phyloP scores from a whole-genome alignment of 1,284 basidiomycete species.

The Pascua guehoae region DNA sequence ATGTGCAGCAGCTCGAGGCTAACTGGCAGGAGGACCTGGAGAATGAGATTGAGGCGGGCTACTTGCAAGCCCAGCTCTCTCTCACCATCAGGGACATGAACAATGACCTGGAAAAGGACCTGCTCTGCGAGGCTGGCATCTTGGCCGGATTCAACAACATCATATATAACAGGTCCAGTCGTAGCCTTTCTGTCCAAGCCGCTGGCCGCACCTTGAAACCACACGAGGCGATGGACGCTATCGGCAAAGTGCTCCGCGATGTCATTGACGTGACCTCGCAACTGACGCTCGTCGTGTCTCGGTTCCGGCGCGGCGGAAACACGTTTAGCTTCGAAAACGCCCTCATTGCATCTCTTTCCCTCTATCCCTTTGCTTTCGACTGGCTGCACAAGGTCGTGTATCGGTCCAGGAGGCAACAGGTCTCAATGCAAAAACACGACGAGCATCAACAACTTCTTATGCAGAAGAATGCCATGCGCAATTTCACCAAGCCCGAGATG shows the following conservation, averaged over 20 bases:
- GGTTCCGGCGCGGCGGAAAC: slow-evolving; percentile 52
- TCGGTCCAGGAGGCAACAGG: neutral
- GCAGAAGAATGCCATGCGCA: slow-evolving; percentile 52
- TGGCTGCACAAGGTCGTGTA: neutral
- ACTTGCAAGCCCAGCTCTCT: slow-evolving; percentile 67
- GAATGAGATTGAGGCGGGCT: slow-evolving; percentile 57
- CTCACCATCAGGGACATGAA: slow-evolving; percentile 71
- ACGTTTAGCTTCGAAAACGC: neutral
- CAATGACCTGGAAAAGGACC: slow-evolving; percentile 64
- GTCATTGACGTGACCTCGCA: slow-evolving; percentile 39
- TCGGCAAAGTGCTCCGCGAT: slow-evolving; percentile 68
- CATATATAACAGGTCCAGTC: no score
- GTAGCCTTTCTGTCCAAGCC: no score
- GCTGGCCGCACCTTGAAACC: slow-evolving; percentile 18
- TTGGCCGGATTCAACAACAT: slow-evolving; percentile 24
- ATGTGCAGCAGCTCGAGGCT: no score
- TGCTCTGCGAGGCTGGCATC: slow-evolving; percentile 68
- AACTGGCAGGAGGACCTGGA: no score
- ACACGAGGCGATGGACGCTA: slow-evolving; percentile 52
- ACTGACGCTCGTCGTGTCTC: slow-evolving; percentile 20
- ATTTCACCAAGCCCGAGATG: slow-evolving; percentile 64
- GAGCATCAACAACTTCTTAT: neutral
- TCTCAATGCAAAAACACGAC: neutral
- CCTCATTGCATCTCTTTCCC: slow-evolving; percentile 5
- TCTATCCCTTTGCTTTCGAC: slow-evolving; percentile 3